These are phyloP conservation scores for Waitea zeae DNA, from an alignment of 1,284 basidiomycete species.

Conservation along the genomic window DNA sequence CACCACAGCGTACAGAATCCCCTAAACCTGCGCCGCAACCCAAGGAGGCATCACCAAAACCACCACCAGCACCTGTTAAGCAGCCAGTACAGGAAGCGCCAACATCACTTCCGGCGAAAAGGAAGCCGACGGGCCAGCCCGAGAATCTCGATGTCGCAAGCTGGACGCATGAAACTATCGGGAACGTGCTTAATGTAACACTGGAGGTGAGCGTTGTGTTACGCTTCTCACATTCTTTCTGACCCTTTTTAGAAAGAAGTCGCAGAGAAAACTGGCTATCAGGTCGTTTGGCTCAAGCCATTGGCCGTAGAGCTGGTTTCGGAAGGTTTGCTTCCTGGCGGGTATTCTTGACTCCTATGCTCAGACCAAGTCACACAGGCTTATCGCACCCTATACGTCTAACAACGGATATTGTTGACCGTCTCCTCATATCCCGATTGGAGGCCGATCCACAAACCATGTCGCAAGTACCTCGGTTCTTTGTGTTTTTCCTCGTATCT, in stretches of 20 bases:
- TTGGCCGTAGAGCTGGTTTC: slow-evolving; percentile 55
- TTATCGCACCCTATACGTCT: slow-evolving; percentile 21
- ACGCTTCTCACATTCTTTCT: neutral
- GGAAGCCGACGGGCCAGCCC: slow-evolving; percentile 21
- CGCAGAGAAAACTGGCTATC: slow-evolving; percentile 54
- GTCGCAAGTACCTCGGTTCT: slow-evolving; percentile 31
- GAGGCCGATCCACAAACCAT: slow-evolving; percentile 64
- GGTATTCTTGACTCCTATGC: slow-evolving; percentile 11
- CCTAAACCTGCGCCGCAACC: slow-evolving; percentile 10
- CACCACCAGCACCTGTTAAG: slow-evolving; percentile 11
- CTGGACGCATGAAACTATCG: slow-evolving; percentile 66
- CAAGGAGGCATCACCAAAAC: slow-evolving; percentile 15
- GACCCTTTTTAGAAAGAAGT: slow-evolving; percentile 33
- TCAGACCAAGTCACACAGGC: slow-evolving; percentile 1
- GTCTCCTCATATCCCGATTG: slow-evolving; percentile 75
- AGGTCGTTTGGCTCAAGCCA: slow-evolving; percentile 72
- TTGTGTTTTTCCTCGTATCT: slow-evolving; percentile 1
- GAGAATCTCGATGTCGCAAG: slow-evolving; percentile 32
- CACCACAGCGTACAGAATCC: slow-evolving; percentile 11
- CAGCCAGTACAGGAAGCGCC: too few relatives aligned
- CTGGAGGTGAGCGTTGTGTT: slow-evolving; percentile 51
- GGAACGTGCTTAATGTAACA: slow-evolving; percentile 60
- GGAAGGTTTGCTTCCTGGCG: slow-evolving; percentile 48
- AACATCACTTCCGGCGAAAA: slow-evolving; percentile 26
- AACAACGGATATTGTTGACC: slow-evolving; percentile 47